Evolutionary conservation across 192 early-diverging fungal species (phyloP), one percentile per base, ranked within the genome.

Genomic region (Geosiphon pyriformis): DNA sequence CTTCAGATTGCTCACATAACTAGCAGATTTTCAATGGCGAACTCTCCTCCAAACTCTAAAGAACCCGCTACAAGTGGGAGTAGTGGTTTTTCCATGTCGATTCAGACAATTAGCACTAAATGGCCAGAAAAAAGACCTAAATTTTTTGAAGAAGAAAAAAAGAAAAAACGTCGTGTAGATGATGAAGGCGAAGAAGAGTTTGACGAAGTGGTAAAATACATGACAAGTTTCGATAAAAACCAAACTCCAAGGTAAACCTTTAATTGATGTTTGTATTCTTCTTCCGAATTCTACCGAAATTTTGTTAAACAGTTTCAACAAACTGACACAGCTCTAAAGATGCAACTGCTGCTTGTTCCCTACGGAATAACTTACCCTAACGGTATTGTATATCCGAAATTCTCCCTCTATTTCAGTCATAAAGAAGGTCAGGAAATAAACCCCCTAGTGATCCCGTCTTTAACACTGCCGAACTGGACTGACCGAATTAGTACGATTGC

Each of bases 21-120:
- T n/a, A n/a, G n/a, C n/a, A n/a, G n/a, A n/a, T n/a, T n/a, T n/a
- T n/a, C n/a, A n/a, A n/a, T n/a, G n/a, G n/a, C n/a, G n/a, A n/a
- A n/a, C n/a, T n/a, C n/a, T n/a, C n/a, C n/a, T n/a, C n/a, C n/a
- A n/a, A n/a, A n/a, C n/a, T n/a, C n/a, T n/a, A n/a, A n/a, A n/a
- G n/a, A n/a, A n/a, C n/a, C n/a, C n/a, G n/a, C n/a, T n/a, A n/a
- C n/a, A n/a, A n/a, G n/a, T n/a, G n/a, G n/a, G n/a, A 18, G 51
- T 53, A 23, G 20, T 57, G 55, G 55, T 29, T 57, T 57, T n/a
- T 57, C 55, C 27, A 57, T 57, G 55, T 22, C 51, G 7, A 17
- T 53, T 53, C 55, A 57, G 30, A 57, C 6, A 10, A 23, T 22
- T 20, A 23, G n/a, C 12, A 32, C n/a, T n/a, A 57, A 57, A 3